A percentile compares a stretch with the other conserved stretches of the same genome.
phyloP scores from a whole-genome alignment of 78 protist species.

The Monocercomonoides exilis region DNA sequence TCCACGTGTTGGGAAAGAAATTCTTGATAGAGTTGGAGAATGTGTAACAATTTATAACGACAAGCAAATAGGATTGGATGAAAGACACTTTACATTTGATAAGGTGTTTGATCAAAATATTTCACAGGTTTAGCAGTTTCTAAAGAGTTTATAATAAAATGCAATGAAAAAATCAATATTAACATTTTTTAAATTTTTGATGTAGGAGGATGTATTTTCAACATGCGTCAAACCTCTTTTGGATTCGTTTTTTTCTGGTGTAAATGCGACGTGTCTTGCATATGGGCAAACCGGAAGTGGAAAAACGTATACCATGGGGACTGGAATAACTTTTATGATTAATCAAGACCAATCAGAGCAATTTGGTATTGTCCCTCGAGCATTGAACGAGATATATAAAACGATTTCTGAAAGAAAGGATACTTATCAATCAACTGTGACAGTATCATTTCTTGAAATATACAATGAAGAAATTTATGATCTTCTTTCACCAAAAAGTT shows the following conservation, averaged over 20 bases:
- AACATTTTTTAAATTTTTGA: not conserved
- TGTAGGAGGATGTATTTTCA: not conserved
- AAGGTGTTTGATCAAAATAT: not conserved
- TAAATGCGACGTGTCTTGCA: not conserved
- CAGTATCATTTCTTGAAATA: not conserved
- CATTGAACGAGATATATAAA: not conserved
- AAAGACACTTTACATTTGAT: not conserved
- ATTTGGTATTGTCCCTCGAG: not conserved
- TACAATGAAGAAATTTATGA: not conserved
- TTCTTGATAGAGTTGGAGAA: not conserved
- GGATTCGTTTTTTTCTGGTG: not conserved
- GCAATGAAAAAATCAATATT: not conserved
- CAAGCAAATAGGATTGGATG: not conserved
- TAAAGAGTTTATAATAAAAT: no score
- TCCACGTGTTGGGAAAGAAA: not conserved
- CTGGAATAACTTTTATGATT: not conserved
- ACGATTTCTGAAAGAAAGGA: not conserved
- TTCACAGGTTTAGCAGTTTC: not conserved
- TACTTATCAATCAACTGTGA: not conserved
- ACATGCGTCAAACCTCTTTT: not conserved
- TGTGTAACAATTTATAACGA: not conserved
- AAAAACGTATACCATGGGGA: constrained; percentile 4
- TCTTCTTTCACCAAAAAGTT: not conserved
- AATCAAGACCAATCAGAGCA: not conserved
- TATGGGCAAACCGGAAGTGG: constrained; percentile 6